These are phyloP conservation scores for Daldinia sp. DNA, from an alignment of 2,329 filamentous ascomycete species.

Conservation along the genomic window DNA sequence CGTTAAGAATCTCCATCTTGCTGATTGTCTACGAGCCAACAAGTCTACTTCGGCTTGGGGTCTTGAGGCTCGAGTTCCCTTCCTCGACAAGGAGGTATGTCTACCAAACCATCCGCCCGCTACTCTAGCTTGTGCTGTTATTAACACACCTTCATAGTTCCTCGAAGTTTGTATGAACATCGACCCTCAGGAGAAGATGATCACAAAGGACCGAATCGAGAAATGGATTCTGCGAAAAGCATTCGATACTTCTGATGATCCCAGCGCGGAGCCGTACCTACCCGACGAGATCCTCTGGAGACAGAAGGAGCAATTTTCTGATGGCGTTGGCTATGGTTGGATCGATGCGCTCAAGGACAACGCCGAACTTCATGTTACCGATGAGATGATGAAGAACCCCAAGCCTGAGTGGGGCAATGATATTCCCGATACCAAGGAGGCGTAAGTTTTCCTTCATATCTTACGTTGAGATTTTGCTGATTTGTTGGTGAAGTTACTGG, in stretches of 20 bases:
- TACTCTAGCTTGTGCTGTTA: slow-evolving; percentile 13
- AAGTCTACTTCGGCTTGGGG: slow-evolving; percentile 99
- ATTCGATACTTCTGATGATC: slow-evolving; percentile 92
- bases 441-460: slow-evolving; percentile 64
- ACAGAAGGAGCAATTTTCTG: slow-evolving; percentile 99
- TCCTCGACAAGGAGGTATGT: slow-evolving; percentile 88
- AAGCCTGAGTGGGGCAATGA: slow-evolving; percentile 96
- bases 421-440: slow-evolving; percentile 96
- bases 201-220: slow-evolving; percentile 88
- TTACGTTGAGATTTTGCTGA: slow-evolving; percentile 44
- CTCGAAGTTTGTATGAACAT: slow-evolving; percentile 93
- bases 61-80: slow-evolving; percentile 95
- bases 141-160: slow-evolving; percentile 68
- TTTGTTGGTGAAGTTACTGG: slow-evolving; percentile 76
- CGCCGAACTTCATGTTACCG: slow-evolving; percentile 87
- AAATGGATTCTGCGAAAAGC: slow-evolving; percentile 99
- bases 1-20: slow-evolving; percentile 94
- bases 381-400: slow-evolving; percentile 98
- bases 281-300: slow-evolving; percentile 96
- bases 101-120: neutral
- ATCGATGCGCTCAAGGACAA: slow-evolving; percentile 97
- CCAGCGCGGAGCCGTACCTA: slow-evolving; percentile 85
- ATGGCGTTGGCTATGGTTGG: slow-evolving; percentile 99
- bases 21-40: slow-evolving; percentile 98
- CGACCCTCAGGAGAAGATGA: slow-evolving; percentile 95